Conservation (phyloP, 192 early-diverging fungal species). For the Helicostylum pulchrum region DNA sequence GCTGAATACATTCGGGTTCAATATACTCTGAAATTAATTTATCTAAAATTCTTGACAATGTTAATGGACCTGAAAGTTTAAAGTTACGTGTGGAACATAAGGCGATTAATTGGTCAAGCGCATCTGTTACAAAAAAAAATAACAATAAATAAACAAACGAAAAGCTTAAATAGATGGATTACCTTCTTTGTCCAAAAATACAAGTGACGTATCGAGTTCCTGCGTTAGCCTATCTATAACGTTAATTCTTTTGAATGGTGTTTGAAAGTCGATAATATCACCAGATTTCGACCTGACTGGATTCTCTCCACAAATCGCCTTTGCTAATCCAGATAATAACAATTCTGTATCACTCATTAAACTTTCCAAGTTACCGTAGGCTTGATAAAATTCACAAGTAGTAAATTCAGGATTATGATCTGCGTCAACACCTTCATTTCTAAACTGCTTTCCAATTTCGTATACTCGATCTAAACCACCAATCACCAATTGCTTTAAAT, state of each 20-base stretch:
- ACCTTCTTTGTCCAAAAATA: slow-evolving; percentile 38
- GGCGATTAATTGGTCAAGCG: slow-evolving; percentile 32
- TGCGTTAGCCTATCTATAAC: slow-evolving; percentile 48
- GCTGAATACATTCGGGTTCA: slow-evolving; percentile 74
- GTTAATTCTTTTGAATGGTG: slow-evolving; percentile 57
- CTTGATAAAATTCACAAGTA: slow-evolving; percentile 86
- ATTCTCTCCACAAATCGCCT: slow-evolving; percentile 26
- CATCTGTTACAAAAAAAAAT: slow-evolving; percentile 9
- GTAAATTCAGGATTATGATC: slow-evolving; percentile 91
- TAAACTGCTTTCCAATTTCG: slow-evolving; percentile 88
- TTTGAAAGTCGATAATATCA: slow-evolving; percentile 45
- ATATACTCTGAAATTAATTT: slow-evolving; percentile 67
- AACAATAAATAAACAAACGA: neutral
- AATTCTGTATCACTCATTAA: slow-evolving; percentile 70
- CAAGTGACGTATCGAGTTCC: slow-evolving; percentile 39
- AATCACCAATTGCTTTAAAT: slow-evolving; percentile 84
- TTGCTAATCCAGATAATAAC: slow-evolving; percentile 51
- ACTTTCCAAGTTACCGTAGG: slow-evolving; percentile 67
- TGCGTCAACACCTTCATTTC: slow-evolving; percentile 87
- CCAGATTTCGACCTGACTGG: slow-evolving; percentile 17
- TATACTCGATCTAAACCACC: slow-evolving; percentile 83
- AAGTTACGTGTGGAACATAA: slow-evolving; percentile 40
- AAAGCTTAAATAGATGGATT: neutral
- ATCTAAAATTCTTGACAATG: slow-evolving; percentile 68
- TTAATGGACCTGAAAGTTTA: slow-evolving; percentile 46